These are phyloP conservation scores for Ascochyta rabiei DNA, from an alignment of 2,329 filamentous ascomycete species.

Conservation along the genomic window DNA sequence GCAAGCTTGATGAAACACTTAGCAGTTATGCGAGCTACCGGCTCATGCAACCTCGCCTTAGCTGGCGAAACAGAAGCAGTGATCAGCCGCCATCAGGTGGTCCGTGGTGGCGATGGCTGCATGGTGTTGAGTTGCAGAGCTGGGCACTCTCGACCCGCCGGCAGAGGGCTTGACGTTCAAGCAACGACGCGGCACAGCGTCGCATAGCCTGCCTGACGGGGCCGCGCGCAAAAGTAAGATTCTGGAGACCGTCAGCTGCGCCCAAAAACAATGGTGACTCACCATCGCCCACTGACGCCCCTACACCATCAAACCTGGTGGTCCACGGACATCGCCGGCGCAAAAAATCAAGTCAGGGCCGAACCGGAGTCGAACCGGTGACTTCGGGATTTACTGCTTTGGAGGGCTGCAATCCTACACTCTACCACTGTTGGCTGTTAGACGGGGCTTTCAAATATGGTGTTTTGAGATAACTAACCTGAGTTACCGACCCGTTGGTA, in stretches of 20 bases:
- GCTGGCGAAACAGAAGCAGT: constrained; percentile 25
- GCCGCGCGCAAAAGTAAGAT: not conserved
- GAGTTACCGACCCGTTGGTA: not conserved
- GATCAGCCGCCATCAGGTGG: constrained; percentile 25
- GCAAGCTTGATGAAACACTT: constrained; percentile 12
- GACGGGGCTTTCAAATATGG: not conserved
- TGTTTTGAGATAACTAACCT: not conserved
- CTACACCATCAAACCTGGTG: not conserved
- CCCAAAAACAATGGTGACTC: not conserved
- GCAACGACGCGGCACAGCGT: constrained; percentile 3
- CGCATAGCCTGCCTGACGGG: not conserved
- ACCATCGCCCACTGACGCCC: not conserved
- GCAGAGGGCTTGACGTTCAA: not conserved
- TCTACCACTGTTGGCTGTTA: constrained; percentile 17
- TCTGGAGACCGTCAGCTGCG: not conserved
- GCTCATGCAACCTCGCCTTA: constrained; percentile 26
- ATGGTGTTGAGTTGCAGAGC: constrained; percentile 38
- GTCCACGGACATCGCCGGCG: not conserved
- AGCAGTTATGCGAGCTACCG: constrained; percentile 17
- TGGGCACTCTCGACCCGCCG: constrained; percentile 21
- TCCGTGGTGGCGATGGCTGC: constrained; percentile 33
- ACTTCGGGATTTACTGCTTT: constrained; percentile 33
- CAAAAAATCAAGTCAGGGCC: constrained; percentile 20
- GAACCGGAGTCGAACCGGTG: constrained; percentile 39
- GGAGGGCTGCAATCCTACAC: constrained; percentile 32